phyloP scores from a whole-genome alignment of 1,139 yeast genomes.

The Yamadazyma sp. region DNA sequence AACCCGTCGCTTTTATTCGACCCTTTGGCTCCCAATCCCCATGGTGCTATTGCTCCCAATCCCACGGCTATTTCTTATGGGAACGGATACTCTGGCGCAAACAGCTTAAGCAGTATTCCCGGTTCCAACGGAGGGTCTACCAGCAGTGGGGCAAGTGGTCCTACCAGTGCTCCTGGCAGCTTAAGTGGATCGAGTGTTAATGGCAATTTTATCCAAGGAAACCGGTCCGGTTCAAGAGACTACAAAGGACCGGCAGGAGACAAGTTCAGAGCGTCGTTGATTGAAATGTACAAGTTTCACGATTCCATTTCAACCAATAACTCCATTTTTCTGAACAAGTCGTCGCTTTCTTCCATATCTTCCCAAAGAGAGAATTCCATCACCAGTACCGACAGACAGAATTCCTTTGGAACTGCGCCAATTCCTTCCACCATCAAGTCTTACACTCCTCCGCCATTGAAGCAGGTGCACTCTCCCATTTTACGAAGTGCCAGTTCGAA shows the following conservation, averaged over 20 bases:
- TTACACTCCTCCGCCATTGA: constrained; percentile 7
- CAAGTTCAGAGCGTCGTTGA: constrained; percentile 42
- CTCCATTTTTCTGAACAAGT: constrained; percentile 36
- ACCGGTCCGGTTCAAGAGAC: constrained; percentile 8
- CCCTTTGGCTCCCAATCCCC: constrained; percentile 34
- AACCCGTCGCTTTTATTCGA: constrained; percentile 39
- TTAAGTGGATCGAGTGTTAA: constrained; percentile 2
- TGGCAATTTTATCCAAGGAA: neutral
- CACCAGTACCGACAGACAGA: constrained; percentile 8
- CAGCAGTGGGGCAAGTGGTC: neutral
- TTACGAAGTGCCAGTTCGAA: constrained; percentile 16
- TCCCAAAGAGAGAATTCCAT: constrained; percentile 27
- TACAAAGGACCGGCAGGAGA: constrained; percentile 19
- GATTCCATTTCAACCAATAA: constrained; percentile 26
- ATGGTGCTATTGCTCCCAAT: neutral
- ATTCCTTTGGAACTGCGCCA: constrained; percentile 1
- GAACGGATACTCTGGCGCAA: neutral
- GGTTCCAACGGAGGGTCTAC: neutral
- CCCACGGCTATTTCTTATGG: neutral
- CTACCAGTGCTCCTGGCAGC: constrained; percentile 6
- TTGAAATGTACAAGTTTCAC: constrained; percentile 33
- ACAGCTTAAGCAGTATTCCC: neutral
- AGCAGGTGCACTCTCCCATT: constrained; percentile 16
- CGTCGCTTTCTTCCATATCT: constrained; percentile 32
- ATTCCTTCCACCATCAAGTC: constrained; percentile 11